These are phyloP conservation scores for Chalciporus piperatoides DNA, from an alignment of 1,284 basidiomycete species.

Conservation along the genomic window DNA sequence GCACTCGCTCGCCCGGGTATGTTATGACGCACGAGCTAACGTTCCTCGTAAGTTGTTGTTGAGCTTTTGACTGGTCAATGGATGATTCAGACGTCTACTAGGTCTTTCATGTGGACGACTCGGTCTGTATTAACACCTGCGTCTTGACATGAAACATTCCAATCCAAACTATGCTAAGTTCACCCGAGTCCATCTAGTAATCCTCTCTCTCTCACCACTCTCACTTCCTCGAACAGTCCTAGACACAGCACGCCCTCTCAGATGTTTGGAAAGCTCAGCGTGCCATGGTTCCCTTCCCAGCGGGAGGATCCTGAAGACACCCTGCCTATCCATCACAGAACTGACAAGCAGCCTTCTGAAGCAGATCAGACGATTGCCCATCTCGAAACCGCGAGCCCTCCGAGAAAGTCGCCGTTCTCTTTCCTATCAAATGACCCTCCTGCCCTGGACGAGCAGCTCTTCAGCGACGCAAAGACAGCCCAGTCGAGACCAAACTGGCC, in stretches of 20 bases:
- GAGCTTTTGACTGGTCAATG: background rate
- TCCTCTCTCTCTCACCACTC: background rate
- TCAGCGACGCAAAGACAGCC: constrained; percentile 25
- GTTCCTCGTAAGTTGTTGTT: background rate
- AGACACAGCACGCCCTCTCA: constrained; percentile 9
- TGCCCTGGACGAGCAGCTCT: constrained; percentile 26
- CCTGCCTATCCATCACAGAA: constrained; percentile 1
- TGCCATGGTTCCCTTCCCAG: constrained; percentile 2
- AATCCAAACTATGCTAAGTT: background rate
- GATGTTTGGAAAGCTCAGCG: background rate
- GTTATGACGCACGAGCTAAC: background rate
- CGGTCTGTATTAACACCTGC: background rate
- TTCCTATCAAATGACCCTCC: constrained; percentile 17
- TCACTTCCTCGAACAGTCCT: constrained; percentile 11
- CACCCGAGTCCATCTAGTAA: background rate
- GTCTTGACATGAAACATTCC: background rate
- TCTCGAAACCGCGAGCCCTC: constrained; percentile 5
- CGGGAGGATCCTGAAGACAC: background rate
- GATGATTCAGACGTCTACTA: background rate
- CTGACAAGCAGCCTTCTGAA: background rate
- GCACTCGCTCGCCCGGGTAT: background rate
- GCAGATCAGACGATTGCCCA: background rate
- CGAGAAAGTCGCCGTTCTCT: constrained; percentile 14
- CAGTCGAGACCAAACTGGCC: constrained; percentile 29
- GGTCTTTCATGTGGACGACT: background rate